Conservation (phyloP, 1,139 yeast species). For the Suhomyces bolitotheri region DNA sequence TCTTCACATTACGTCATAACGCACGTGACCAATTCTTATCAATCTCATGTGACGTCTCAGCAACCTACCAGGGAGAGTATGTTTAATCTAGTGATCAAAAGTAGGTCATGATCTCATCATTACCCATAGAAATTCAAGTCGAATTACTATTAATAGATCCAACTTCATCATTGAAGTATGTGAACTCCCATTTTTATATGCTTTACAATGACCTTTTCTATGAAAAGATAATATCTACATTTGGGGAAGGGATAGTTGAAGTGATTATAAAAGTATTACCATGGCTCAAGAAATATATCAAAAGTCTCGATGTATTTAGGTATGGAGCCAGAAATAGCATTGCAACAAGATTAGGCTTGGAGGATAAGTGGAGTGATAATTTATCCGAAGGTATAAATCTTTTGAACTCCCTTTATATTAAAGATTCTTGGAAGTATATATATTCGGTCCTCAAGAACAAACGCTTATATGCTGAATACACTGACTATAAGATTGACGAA, state of each 20-base stretch:
- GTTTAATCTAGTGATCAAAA: background rate
- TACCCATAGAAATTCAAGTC: slow-evolving; percentile 56
- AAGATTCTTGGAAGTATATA: slow-evolving; percentile 58
- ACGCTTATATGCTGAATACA: slow-evolving; percentile 52
- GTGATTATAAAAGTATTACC: slow-evolving; percentile 36
- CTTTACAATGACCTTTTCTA: slow-evolving; percentile 53
- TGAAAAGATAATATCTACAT: slow-evolving; percentile 40
- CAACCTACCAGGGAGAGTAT: background rate
- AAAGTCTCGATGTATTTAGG: slow-evolving; percentile 51
- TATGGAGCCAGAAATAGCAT: slow-evolving; percentile 34
- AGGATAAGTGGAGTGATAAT: slow-evolving; percentile 12
- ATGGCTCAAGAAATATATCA: slow-evolving; percentile 45
- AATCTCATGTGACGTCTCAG: background rate
- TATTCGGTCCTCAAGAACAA: slow-evolving; percentile 52
- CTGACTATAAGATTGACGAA: slow-evolving; percentile 53
- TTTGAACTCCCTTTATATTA: slow-evolving; percentile 29
- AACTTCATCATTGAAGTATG: slow-evolving; percentile 38
- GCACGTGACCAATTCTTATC: background rate
- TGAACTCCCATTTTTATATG: slow-evolving; percentile 45
- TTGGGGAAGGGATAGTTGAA: slow-evolving; percentile 41
- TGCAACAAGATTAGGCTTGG: slow-evolving; percentile 29
- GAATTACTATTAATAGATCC: slow-evolving; percentile 45
- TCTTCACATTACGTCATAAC: background rate
- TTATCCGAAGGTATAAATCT: slow-evolving; percentile 2
- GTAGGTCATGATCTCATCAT: slow-evolving; percentile 13